Conservation (phyloP, 306 rosid genomes). For the Sesbania bispinosa region DNA sequence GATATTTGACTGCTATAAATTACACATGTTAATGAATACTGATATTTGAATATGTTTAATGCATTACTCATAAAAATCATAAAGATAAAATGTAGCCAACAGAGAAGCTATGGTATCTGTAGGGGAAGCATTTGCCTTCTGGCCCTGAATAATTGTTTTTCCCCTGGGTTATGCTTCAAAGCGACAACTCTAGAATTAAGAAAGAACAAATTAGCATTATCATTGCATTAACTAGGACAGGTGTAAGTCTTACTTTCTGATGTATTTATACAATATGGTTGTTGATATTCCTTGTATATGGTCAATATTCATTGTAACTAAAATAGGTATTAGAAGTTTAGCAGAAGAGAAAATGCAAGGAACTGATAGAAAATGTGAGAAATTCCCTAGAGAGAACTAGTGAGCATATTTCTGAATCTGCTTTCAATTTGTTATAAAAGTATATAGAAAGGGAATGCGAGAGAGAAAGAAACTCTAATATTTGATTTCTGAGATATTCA, state of each 20-base stretch:
- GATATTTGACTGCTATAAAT: not conserved
- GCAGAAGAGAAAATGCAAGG: too few species aligned
- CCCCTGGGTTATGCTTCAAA: not conserved
- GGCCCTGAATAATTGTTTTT: not conserved
- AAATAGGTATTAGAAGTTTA: too few species aligned
- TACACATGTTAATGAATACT: not conserved
- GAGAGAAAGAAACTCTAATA: too few species aligned
- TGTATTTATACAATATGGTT: not conserved
- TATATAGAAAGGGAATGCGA: too few species aligned
- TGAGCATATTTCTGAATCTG: too few species aligned
- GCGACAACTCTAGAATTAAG: not conserved
- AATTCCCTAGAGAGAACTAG: too few species aligned
- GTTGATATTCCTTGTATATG: not conserved
- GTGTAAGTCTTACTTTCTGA: not conserved
- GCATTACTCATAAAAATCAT: not conserved
- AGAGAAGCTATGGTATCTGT: not conserved
- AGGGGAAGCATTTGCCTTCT: slow-evolving; percentile 1
- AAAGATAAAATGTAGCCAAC: not conserved
- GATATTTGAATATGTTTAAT: slow-evolving; percentile 5
- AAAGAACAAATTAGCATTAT: not conserved
- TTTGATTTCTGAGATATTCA: too few species aligned
- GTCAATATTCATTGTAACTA: not conserved
- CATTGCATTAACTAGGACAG: not conserved
- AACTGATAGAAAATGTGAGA: too few species aligned
- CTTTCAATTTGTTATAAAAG: too few species aligned